Evolutionary conservation across 1,284 basidiomycete genomes (phyloP), one percentile per base, ranked within the genome.

Genomic region (Cryptococcus sp.): DNA sequence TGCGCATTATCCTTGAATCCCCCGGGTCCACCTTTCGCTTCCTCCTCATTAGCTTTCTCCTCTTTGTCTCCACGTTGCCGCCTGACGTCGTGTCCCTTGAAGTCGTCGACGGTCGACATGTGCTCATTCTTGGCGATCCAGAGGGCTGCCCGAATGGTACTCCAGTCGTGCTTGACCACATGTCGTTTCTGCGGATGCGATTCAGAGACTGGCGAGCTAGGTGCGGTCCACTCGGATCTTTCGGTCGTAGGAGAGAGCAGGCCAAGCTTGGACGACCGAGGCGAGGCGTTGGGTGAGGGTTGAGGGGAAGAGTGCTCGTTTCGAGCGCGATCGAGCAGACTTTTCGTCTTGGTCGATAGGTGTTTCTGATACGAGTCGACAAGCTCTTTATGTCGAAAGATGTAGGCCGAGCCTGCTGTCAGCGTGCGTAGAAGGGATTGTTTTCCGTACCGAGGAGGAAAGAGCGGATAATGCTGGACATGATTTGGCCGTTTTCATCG

Each of bases 401-500:
- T 71, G 58, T 70, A 75, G 0, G 68, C 53, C 6, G 69, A 69
- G 33, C 68, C 71, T 72, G 51, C 2, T n/a, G 38, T 41, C 43
- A 36, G 37, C 16, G 16, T 19, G 24, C 18, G 14, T 16, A 9
- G 6, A 14, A 21, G 11, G 7, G 18, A 47, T 9, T 4, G 16
- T 44, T 21, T 2, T 10, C 10, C 5, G 18, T 54, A 86, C 89
- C 91, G 23, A 94, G 78, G 4, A 94, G 75, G 69, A 90, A 93
- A 60, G 85, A 86, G 55, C 91, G 79, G 23, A 94, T 85, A 47
- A 94, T 82, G 19, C 79, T 75, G 63, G 84, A 86, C 81, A 89
- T 84, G 53, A 89, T 76, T 57, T 85, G 80, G 0, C 91, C 91
- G 47, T 80, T 80, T 68, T 95, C 91, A 56, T 91, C 84, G 59